phyloP scores from a whole-genome alignment of 495 filamentous ascomycete genomes.

The Talaromyces proteolyticus region DNA sequence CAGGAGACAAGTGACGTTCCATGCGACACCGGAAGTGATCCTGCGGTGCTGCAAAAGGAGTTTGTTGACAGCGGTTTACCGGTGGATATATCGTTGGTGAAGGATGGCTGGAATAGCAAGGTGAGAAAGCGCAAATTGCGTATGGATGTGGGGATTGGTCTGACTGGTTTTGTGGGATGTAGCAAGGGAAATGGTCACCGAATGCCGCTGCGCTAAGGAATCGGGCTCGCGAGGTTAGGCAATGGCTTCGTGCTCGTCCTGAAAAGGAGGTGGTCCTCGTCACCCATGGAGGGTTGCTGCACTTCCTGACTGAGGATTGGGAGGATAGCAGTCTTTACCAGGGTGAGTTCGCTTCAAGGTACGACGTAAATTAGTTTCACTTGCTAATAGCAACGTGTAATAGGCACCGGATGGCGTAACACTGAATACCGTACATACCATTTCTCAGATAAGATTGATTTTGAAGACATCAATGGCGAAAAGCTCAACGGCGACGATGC shows the following conservation, averaged over 20 bases:
- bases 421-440: slow-evolving; percentile 73
- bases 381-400: neutral
- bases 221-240: slow-evolving; percentile 59
- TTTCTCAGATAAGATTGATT: slow-evolving; percentile 47
- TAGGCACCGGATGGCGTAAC: slow-evolving; percentile 80
- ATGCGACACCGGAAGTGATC: slow-evolving; percentile 70
- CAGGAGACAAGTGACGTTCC: slow-evolving; percentile 75
- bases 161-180: slow-evolving; percentile 1
- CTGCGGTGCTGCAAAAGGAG: slow-evolving; percentile 51
- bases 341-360: slow-evolving; percentile 35
- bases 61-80: slow-evolving; percentile 45
- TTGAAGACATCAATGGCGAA: slow-evolving; percentile 30
- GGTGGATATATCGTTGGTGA: slow-evolving; percentile 59
- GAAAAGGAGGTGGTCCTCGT: slow-evolving; percentile 65
- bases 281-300: slow-evolving; percentile 65
- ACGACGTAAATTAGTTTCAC: neutral
- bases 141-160: too few relatives aligned
- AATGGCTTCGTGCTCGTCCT: slow-evolving; percentile 54
- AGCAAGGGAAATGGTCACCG: slow-evolving; percentile 51
- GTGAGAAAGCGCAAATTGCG: too few relatives aligned
- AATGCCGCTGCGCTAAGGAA: slow-evolving; percentile 49
- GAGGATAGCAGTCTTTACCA: slow-evolving; percentile 49
- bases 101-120: slow-evolving; percentile 69
- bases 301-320: slow-evolving; percentile 84
- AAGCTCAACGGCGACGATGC: slow-evolving; percentile 46